Base-by-base conservation (phyloP, 2,329 filamentous ascomycete genomes). In the Magnaporthiopsis rhizophila region DNA sequence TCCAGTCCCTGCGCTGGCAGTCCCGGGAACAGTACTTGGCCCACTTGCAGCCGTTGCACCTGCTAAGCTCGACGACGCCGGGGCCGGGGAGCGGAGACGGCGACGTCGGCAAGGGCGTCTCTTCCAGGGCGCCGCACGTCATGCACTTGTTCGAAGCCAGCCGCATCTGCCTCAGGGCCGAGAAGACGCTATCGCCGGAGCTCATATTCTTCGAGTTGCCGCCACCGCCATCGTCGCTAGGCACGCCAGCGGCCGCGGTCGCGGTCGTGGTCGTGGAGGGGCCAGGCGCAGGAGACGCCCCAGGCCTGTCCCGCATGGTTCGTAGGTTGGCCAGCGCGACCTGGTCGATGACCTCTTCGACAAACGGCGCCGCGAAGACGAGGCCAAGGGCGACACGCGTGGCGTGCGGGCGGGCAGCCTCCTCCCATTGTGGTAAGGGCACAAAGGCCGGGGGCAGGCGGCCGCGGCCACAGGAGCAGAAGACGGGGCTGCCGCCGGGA, bases 321-420 rank as follows among this genome's bases (percentile, higher is more conserved):
- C 26, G 21, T n/a, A 36, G 58, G 18, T 28, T 13, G 21, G 24
- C 56, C 21, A 59, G n/a, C 24, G 12, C 66, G 45, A 64, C 62
- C 64, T 59, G 64, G 28, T 77, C 74, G 0, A 77, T 66, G 26
- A 77, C 67, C 30, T 78, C 71, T 68, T 83, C 80, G 1, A 80
- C 76, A 12, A 77, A 74, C 0, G 76, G 75, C 28, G 76, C 74
- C 11, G 81, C 73, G 69, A 79, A 88, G 0, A 76, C 73, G 0
- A 83, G 83, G 64, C 84, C 87, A 68, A 88, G 83, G 5, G 83
- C 84, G 7, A 85, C 74, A 7, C 86, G 79, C 34, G 86, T 83
- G 34, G 81, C 78, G 61, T 79, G 73, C 64, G 74, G 71, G 12
- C 71, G 71, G 1, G 74, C 73, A 13, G 76, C 76, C 11, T 70